A percentile compares a stretch with the other conserved stretches of the same genome.
Conservation (phyloP, 768 basidiomycete species). For the Xerocomellus intermedius region DNA sequence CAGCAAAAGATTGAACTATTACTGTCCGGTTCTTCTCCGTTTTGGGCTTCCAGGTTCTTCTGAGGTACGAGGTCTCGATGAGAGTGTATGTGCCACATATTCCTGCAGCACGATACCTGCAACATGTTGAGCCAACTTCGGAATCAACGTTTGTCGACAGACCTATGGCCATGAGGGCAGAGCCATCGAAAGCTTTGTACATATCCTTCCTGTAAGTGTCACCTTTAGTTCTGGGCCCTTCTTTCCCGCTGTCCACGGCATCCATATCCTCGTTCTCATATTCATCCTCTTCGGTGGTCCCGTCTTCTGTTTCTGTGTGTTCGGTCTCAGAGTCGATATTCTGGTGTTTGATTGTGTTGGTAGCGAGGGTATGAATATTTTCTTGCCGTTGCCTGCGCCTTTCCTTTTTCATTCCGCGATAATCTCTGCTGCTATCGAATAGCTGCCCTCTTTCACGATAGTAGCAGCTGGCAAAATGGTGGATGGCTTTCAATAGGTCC, state of each 20-base stretch:
- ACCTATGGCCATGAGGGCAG: slow-evolving; percentile 74
- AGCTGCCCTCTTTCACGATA: slow-evolving; percentile 64
- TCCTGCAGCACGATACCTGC: slow-evolving; percentile 71
- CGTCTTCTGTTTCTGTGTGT: slow-evolving; percentile 14
- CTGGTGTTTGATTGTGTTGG: background rate
- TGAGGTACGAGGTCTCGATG: background rate
- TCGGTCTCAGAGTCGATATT: slow-evolving; percentile 9
- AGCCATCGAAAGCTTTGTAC: slow-evolving; percentile 75
- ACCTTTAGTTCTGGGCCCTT: background rate
- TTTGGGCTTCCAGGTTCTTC: slow-evolving; percentile 4
- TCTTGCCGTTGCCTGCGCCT: slow-evolving; percentile 15
- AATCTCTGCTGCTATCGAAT: slow-evolving; percentile 46
- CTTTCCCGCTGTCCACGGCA: slow-evolving; percentile 7
- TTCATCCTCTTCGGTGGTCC: slow-evolving; percentile 15
- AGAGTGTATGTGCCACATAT: slow-evolving; percentile 43
- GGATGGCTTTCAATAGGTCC: slow-evolving; percentile 53
- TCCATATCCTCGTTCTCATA: slow-evolving; percentile 9
- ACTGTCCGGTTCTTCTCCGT: slow-evolving; percentile 3
- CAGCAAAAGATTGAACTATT: background rate
- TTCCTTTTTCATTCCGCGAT: slow-evolving; percentile 43
- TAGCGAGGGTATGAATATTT: slow-evolving; percentile 25
- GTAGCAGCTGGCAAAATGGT: slow-evolving; percentile 51
- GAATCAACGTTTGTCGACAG: slow-evolving; percentile 13
- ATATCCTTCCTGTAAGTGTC: slow-evolving; percentile 46
- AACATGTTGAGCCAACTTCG: background rate